These are phyloP conservation scores for Saitoella complicata DNA, from an alignment of 805 yeast genomes.

Conservation along the genomic window DNA sequence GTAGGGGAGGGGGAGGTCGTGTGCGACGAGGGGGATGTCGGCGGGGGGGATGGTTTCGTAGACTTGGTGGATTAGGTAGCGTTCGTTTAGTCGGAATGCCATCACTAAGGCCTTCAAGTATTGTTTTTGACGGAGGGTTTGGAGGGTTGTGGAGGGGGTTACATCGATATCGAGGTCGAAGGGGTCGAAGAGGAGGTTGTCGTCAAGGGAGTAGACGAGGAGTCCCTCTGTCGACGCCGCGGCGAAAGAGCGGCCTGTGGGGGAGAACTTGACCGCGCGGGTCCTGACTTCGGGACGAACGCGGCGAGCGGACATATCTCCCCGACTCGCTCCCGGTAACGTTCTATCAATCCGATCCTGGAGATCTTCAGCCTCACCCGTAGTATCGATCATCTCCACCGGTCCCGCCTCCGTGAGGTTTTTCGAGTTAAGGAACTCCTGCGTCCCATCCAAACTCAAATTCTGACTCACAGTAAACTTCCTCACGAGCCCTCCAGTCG, in stretches of 20 bases:
- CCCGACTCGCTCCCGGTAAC: conserved; percentile 76
- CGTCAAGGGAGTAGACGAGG: conserved; percentile 65
- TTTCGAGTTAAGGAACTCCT: conserved; percentile 58
- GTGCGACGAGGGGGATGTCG: conserved; percentile 51
- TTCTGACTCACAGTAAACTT: conserved; percentile 75
- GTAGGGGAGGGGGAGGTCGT: conserved; percentile 65
- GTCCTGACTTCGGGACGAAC: conserved; percentile 74
- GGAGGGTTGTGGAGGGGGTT: conserved; percentile 62
- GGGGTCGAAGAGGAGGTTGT: conserved; percentile 69
- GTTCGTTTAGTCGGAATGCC: conserved; percentile 86
- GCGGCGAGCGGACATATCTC: conserved; percentile 62
- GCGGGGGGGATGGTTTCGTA: conserved; percentile 57
- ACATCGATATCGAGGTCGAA: conserved; percentile 85
- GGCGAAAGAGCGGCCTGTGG: conserved; percentile 78
- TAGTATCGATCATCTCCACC: conserved; percentile 61
- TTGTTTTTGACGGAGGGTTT: conserved; percentile 35
- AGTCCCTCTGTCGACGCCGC: conserved; percentile 94
- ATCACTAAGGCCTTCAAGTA: conserved; percentile 69
- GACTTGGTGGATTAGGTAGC: conserved; percentile 49
- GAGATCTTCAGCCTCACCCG: conserved; percentile 71
- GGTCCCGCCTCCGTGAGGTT: conserved; percentile 82
- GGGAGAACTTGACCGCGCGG: conserved; percentile 64
- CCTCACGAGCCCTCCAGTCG: conserved; percentile 69
- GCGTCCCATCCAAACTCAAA: conserved; percentile 82
- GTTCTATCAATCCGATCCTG: conserved; percentile 64